Conservation (phyloP, 2,329 filamentous ascomycete genomes). For the Penicillium oxalicum region DNA sequence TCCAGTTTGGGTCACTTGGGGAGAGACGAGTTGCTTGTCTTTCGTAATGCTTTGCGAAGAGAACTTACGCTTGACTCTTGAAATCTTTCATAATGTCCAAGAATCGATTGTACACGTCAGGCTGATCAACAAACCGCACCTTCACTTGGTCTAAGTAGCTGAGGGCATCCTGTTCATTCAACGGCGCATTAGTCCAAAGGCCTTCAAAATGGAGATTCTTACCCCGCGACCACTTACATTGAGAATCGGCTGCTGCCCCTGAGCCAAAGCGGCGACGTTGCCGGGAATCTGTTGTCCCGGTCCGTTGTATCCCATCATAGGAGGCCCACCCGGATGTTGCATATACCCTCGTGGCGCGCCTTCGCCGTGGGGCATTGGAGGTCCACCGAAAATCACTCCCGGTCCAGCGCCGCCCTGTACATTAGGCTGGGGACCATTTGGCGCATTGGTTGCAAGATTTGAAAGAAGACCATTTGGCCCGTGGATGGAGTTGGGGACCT, state of each 20-base stretch:
- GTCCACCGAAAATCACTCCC: constrained; percentile 59
- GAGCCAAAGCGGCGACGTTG: constrained; percentile 56
- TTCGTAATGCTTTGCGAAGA: background rate
- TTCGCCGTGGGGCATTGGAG: constrained; percentile 53
- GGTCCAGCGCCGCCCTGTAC: constrained; percentile 56
- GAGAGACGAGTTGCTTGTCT: too few relatives aligned
- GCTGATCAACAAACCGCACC: constrained; percentile 92
- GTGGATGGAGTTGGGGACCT: constrained; percentile 75
- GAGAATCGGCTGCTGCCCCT: constrained; percentile 79
- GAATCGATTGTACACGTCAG: constrained; percentile 95
- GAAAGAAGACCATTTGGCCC: constrained; percentile 84
- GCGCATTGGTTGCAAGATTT: constrained; percentile 59
- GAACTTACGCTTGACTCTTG: constrained; percentile 83
- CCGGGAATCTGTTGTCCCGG: constrained; percentile 41
- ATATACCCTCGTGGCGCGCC: constrained; percentile 50
- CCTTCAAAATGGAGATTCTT: constrained; percentile 3
- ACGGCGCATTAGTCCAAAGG: constrained; percentile 14
- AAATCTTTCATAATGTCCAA: constrained; percentile 99
- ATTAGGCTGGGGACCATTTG: constrained; percentile 49
- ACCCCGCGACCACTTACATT: constrained; percentile 45
- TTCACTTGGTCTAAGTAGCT: constrained; percentile 98
- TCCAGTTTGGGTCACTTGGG: too few relatives aligned
- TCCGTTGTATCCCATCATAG: constrained; percentile 47
- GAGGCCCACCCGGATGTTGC: constrained; percentile 56
- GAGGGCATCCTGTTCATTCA: constrained; percentile 65